Evolutionary conservation across 345 rosid species (phyloP).

Genomic region (Moricandia moricandioides): DNA sequence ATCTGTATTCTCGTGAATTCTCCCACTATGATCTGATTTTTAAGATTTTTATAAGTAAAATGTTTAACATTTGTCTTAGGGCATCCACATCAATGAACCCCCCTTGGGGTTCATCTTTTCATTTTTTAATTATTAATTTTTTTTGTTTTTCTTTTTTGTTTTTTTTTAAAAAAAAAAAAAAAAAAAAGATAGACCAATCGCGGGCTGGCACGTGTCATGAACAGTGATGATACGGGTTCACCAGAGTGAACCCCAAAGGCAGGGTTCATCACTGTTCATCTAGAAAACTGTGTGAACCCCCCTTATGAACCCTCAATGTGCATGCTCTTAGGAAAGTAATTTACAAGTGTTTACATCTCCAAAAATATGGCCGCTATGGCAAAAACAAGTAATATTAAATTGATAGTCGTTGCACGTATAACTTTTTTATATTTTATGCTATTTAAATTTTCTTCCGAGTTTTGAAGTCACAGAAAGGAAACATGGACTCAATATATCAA

Average conservation of each 20-base stretch:
- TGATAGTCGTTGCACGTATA: background rate
- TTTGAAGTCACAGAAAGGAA: background rate
- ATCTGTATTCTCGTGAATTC: slow-evolving; percentile 27
- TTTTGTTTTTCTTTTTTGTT: too few species aligned
- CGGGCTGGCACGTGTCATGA: too few species aligned
- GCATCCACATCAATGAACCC: too few species aligned
- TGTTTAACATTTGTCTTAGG: background rate
- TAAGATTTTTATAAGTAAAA: slow-evolving; percentile 9
- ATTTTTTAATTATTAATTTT: too few species aligned
- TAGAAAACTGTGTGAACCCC: too few species aligned
- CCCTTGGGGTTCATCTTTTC: too few species aligned
- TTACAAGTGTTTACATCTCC: background rate
- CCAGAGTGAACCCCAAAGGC: too few species aligned
- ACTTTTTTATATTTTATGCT: background rate
- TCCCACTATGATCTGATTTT: slow-evolving; percentile 16
- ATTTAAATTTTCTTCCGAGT: background rate
- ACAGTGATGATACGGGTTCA: too few species aligned
- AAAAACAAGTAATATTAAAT: background rate
- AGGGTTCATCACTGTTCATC: too few species aligned
- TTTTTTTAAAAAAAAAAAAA: too few species aligned
- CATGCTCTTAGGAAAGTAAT: background rate
- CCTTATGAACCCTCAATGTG: too few species aligned
- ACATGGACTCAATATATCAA: background rate
- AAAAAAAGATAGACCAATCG: too few species aligned
- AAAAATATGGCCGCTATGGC: background rate